Evolutionary conservation across 371 early-diverging fungal genomes (phyloP), one percentile per base, ranked within the genome.

Genomic region (Haplosporangium sp.): DNA sequence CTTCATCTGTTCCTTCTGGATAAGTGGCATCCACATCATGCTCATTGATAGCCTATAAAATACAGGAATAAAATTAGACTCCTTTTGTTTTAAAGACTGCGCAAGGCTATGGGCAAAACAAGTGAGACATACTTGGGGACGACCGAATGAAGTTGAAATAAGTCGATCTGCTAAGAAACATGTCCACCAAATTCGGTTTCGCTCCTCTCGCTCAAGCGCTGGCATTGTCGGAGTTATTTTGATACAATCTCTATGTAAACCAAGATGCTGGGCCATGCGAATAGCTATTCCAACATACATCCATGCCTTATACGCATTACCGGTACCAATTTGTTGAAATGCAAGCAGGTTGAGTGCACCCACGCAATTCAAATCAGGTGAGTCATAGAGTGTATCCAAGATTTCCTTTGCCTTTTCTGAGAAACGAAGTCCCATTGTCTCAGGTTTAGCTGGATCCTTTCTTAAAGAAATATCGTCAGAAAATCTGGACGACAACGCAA

Each of bases 211-310:
- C 55, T 90, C 90, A 35, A 84, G 74, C 1, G 73, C 63, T 34
- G 88, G 87, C 20, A 90, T 70, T 11, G 55, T n/a, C 40, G 72
- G 70, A 50, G 86, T 85, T 85, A 89, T 87, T 58, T 87, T 83
- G 4, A 78, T 62, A 64, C 86, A 87, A 13, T 87, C 85, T 35
- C 88, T 87, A 76, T 91, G 86, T 37, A 91, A 68, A 2, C 90
- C 91, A 39, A 90, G 58, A 61, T 91, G 89, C 72, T 91, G 89
- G 4, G 90, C 91, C 91, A 91, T 91, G 7, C 91, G 86, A 55
- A 90, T 86, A 2, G 89, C 86, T 8, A 71, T 83, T n/a, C 91
- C 91, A 15, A 90, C 82, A 19, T 84, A 86, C 71, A 83, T 86
- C 90, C 90, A 91, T 40, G 70, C 44, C 82, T 81, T n/a, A 79